Conservation (phyloP, 176 grass and related monocot genomes). For the Raddia distichophylla region DNA sequence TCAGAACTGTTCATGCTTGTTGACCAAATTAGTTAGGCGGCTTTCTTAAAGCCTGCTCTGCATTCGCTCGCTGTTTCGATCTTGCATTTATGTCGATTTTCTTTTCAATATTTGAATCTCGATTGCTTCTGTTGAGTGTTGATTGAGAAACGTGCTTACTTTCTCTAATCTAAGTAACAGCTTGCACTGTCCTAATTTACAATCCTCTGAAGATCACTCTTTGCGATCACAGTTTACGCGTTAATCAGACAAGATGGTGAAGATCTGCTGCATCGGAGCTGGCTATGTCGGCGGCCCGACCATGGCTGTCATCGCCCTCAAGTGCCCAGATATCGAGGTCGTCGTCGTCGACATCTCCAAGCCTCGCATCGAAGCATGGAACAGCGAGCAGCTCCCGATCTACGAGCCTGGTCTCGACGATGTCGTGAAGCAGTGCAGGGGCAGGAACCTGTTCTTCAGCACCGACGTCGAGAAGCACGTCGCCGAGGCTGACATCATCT, state of each 20-base stretch:
- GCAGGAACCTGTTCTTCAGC: conserved; percentile 91
- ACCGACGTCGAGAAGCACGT: conserved; percentile 82
- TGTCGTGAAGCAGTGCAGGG: conserved; percentile 79
- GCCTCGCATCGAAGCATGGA: conserved; percentile 85
- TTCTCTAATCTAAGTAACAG: background rate
- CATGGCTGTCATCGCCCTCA: conserved; percentile 90
- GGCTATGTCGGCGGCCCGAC: conserved; percentile 91
- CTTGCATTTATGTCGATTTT: background rate
- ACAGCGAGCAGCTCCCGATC: conserved; percentile 84
- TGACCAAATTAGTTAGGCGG: background rate
- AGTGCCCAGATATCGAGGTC: conserved; percentile 79
- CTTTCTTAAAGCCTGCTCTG: background rate
- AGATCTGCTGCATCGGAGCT: conserved; percentile 96
- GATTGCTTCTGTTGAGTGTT: conserved; percentile 1
- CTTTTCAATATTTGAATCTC: conserved; percentile 35
- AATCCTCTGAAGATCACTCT: background rate
- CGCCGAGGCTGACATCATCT: conserved; percentile 83
- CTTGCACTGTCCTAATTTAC: background rate
- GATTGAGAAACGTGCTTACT: background rate
- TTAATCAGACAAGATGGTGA: conserved; percentile 72
- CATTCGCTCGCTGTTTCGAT: conserved; percentile 1
- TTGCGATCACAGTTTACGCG: conserved; percentile 25
- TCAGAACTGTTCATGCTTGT: background rate
- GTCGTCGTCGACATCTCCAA: conserved; percentile 73
- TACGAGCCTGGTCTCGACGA: conserved; percentile 88